Conservation (phyloP, 2,329 filamentous ascomycete genomes). For the Cladosporium oxysporum region DNA sequence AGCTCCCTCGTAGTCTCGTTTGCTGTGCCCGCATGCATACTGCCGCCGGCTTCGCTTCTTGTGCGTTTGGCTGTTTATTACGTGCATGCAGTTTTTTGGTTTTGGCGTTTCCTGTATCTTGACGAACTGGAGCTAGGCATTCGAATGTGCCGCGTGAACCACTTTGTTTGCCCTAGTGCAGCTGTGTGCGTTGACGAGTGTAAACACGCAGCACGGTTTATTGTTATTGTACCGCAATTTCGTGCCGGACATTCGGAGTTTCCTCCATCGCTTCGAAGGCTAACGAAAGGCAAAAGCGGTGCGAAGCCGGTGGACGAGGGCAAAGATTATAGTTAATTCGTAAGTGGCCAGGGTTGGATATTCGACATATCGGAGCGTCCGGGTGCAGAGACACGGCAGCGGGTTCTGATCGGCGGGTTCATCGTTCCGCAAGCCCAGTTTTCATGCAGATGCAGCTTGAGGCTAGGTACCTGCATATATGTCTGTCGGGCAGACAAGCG, state of each 20-base stretch:
- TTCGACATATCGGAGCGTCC: conserved; percentile 9
- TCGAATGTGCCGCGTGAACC: not conserved
- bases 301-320: not conserved
- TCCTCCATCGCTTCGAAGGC: not conserved
- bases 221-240: not conserved
- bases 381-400: not conserved
- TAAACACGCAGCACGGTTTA: not conserved
- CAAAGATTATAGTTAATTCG: not conserved
- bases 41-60: not conserved
- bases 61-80: not conserved
- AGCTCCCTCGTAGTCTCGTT: not conserved
- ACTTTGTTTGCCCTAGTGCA: not conserved
- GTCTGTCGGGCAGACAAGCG: conserved; percentile 3
- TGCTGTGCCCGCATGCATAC: not conserved
- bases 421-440: not conserved
- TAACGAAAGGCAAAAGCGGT: not conserved
- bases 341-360: not conserved
- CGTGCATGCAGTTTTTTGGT: not conserved
- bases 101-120: not conserved
- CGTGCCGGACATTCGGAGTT: not conserved
- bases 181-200: not conserved
- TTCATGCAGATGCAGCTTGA: not conserved
- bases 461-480: conserved; percentile 11
- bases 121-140: not conserved
- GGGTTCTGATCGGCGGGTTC: not conserved